Evolutionary conservation across 208 protist species (phyloP).

Genomic region (Borovskyia barvae): DNA sequence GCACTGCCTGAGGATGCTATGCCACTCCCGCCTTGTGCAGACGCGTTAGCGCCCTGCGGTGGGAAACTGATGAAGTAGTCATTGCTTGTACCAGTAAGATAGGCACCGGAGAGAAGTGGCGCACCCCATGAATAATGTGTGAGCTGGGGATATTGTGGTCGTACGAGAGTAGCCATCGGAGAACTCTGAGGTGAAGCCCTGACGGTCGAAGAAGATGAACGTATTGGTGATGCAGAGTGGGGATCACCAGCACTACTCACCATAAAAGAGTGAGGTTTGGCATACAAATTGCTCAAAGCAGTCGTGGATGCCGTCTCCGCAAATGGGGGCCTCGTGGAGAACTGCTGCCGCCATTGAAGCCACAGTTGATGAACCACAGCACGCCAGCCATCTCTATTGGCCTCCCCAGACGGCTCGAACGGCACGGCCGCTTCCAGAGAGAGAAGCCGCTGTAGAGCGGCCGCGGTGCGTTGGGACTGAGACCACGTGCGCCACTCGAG

Average conservation of each 20-base stretch:
- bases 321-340: neutral
- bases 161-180: neutral
- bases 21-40: constrained; percentile 1
- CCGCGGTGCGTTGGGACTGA: constrained; percentile 59
- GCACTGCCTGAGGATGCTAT: neutral
- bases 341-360: constrained; percentile 33
- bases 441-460: constrained; percentile 68
- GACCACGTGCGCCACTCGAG: constrained; percentile 76
- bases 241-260: no score
- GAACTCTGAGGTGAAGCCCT: neutral
- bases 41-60: no score
- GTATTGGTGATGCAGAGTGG: no score
- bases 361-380: constrained; percentile 31
- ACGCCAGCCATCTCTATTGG: constrained; percentile 21
- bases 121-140: constrained; percentile 54
- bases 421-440: constrained; percentile 72
- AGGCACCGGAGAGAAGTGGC: constrained; percentile 56
- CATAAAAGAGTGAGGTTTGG: no score
- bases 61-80: constrained; percentile 72
- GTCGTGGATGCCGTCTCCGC: neutral
- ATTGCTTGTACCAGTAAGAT: constrained; percentile 50
- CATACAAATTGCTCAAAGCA: neutral
- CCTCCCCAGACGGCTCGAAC: constrained; percentile 26
- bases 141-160: neutral
- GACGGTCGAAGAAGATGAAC: no score